Evolutionary conservation across 805 yeast genomes (phyloP).

Genomic region (Saturnispora halmiae): DNA sequence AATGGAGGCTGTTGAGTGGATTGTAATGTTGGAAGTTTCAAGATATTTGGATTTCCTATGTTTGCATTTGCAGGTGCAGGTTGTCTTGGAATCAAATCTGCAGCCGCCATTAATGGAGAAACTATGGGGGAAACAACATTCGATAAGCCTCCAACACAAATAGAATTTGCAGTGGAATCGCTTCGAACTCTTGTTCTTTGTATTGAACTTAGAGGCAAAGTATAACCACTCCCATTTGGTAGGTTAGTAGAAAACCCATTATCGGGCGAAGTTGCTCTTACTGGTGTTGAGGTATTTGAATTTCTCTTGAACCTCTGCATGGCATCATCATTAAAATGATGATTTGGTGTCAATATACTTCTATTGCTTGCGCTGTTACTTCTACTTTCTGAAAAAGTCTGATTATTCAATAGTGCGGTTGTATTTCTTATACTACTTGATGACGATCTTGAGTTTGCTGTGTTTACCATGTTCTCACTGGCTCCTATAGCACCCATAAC

Average conservation of each 20-base stretch:
- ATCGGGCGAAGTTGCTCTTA: slow-evolving; percentile 35
- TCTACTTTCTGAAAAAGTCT: slow-evolving; percentile 2
- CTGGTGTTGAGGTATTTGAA: slow-evolving; percentile 17
- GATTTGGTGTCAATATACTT: slow-evolving; percentile 1
- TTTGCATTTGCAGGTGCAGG: background rate
- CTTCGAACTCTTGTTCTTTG: slow-evolving; percentile 37
- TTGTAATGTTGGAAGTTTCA: slow-evolving; percentile 1
- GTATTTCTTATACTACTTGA: slow-evolving; percentile 9
- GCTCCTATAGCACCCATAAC: too few species aligned
- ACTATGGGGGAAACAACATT: slow-evolving; percentile 21
- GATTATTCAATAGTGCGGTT: slow-evolving; percentile 2
- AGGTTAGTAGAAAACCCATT: slow-evolving; percentile 38
- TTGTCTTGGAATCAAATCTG: background rate
- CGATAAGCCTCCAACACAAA: slow-evolving; percentile 23
- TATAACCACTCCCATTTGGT: slow-evolving; percentile 35
- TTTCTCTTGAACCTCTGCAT: slow-evolving; percentile 7
- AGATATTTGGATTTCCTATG: background rate
- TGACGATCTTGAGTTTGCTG: background rate
- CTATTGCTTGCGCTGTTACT: slow-evolving; percentile 1
- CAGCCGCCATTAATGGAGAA: slow-evolving; percentile 41
- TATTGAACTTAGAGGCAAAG: slow-evolving; percentile 51
- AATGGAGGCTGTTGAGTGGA: slow-evolving; percentile 49
- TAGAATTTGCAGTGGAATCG: slow-evolving; percentile 30
- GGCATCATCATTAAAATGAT: slow-evolving; percentile 4
- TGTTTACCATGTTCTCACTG: too few species aligned